Evolutionary conservation across 2,329 filamentous ascomycete genomes (phyloP), one percentile per base, ranked within the genome.

Genomic region (Zymoseptoria tritici): DNA sequence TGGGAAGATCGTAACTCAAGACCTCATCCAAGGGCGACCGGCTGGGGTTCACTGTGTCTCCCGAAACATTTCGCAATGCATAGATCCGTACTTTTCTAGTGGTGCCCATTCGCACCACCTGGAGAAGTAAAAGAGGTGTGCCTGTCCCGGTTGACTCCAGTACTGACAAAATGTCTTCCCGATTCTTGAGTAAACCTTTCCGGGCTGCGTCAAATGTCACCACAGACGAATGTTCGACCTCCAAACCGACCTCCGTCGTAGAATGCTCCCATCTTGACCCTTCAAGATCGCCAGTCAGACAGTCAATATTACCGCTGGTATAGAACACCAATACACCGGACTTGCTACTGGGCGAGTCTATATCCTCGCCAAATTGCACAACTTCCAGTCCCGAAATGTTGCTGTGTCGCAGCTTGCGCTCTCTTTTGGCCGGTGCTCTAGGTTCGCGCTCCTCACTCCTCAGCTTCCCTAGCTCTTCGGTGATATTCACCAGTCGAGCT

Each of bases 401-500:
- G 2, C 64, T 63, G 36, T 75, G 73, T n/a, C 64, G 63, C 5
- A 74, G 73, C 58, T 68, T 67, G 22, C 62, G 60, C 60, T 74
- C 69, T 51, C 62, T 62, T 56, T 64, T 70, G 2, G 57, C 53
- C n/a, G 70, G 65, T 31, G 63, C 67, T 49, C 67, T 66, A 58
- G 74, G 71, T 61, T 72, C 68, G 13, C 56, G 57, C 21, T 59
- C 57, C n/a, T 65, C 59, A 19, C 24, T 56, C 19, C 55, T 54
- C 50, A 55, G 55, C 46, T 71, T 68, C 11, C 65, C 60, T 3
- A 71, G 67, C 57, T 81, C 78, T 61, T 85, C 83, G 19, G 77
- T 73, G 60, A 85, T 85, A 60, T 78, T 80, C 42, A 84, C 74
- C 6, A 86, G 71, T 59, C 82, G 78, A 46, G 77, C 73, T 58